Evolutionary conservation across 2,329 filamentous ascomycete genomes (phyloP), one percentile per base, ranked within the genome.

Genomic region (Colletotrichum cuscutae): DNA sequence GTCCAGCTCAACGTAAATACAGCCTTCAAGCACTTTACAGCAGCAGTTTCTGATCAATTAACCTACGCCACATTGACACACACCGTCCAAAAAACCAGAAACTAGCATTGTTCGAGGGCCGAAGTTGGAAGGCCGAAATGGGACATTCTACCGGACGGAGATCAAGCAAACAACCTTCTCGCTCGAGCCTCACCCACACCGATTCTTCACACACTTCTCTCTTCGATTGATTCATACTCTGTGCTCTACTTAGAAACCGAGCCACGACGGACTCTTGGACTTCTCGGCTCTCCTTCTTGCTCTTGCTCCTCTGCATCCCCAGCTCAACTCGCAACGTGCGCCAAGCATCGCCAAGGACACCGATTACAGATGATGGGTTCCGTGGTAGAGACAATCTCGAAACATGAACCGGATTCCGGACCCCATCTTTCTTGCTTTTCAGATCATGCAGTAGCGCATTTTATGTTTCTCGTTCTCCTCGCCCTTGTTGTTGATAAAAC

Each of bases 41-140:
- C 8, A 49, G 19, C 42, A 53, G 12, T 24, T n/a, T 24, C 26
- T 12, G 28, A 11, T 61, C 22, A 24, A n/a, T 56, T 32, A 70
- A 70, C 65, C 57, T 60, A 73, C 66, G 61, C 60, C 71, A 73
- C 71, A 73, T 30, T 65, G 71, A 71, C 61, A 54, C 66, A 60
- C 49, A 70, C 56, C 71, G 46, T 73, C 71, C 22, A 61, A 73
- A 56, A 24, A 57, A 71, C 30, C 24, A 49, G 61, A 70, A 73
- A 73, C 71, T 49, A 32, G 53, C 46, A 61, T 24, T 58, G 70
- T 72, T 66, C 70, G 70, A 72, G 65, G n/a, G 58, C 42, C 11
- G 35, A 65, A 57, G 52, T 24, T 57, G 19, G 5, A 57, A 12
- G 24, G 35, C 24, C 62, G 52, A 35, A 57, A 30, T 46, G 30